Base-by-base conservation (phyloP, 768 basidiomycete genomes). In the Sarcomyxa edulis region DNA sequence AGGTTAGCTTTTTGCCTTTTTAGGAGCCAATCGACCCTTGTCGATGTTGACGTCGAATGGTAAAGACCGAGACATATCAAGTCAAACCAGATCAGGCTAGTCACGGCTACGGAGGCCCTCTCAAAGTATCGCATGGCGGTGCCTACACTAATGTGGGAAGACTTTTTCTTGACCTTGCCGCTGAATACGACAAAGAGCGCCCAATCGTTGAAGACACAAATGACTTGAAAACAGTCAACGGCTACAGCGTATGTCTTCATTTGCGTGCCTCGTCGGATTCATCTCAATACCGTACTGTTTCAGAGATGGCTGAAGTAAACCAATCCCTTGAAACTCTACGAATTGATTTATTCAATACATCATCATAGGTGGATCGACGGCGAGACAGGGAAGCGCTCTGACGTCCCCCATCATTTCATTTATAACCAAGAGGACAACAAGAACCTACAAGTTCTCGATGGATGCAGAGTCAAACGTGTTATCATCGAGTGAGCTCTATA, bases 221-320 rank as follows among this genome's bases (percentile, higher is more conserved):
- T 46, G 65, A 58, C 18, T 65, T 82, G 41, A 48, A 48, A 19
- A 59, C 54, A 6, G 62, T 64, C 18, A 54, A 76, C 48, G 53
- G 50, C n/a, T 79, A 77, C 45, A 72, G 65, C 4, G 76, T 76
- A 37, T 43, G 71, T 59, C 19, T 20, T 4, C n/a, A n/a, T n/a
- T n/a, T n/a, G n/a, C n/a, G n/a, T n/a, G n/a, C n/a, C n/a, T n/a
- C n/a, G n/a, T n/a, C n/a, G n/a, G n/a, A n/a, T n/a, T n/a, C n/a
- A n/a, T n/a, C n/a, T n/a, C n/a, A n/a, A n/a, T n/a, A n/a, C n/a
- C n/a, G n/a, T n/a, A n/a, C 3, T 24, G 10, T 23, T 36, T 6
- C 40, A 81, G 78, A 59, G 66, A 54, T 79, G 76, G 74, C 62
- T 61, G 33, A 76, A 69, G 78, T 78, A 42, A 45, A 63, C n/a